Base-by-base conservation (phyloP, 2,329 filamentous ascomycete species). In the Colletotrichum eleusines region DNA sequence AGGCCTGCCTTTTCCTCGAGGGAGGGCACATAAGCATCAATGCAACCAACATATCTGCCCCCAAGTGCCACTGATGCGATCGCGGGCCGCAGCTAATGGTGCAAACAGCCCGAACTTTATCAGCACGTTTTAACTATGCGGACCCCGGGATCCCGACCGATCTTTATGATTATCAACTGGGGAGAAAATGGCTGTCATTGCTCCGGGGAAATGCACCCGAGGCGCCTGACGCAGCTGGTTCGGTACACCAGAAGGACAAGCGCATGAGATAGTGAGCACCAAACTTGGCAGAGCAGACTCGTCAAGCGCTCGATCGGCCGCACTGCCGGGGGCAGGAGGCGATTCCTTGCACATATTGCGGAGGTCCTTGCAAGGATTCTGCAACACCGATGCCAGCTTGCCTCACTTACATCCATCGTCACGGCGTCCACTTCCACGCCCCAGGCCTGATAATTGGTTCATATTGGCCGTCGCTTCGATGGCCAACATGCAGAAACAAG, bases 321-420 rank as follows among this genome's bases (percentile, higher is more conserved):
- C 63, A 51, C 26, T 50, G 42, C 35, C 63, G 50, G 63, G n/a
- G n/a, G n/a, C n/a, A 26, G 40, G 6, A 16, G 18, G 38, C 18
- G 14, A 14, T 28, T 16, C 63, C 63, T 64, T 54, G 66, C 38
- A 38, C 42, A 50, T 40, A 71, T 68, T 71, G 58, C 64, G 53
- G 69, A 63, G 68, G 58, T 53, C 20, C 50, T 20, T 7, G 38
- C 69, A 71, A 33, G 69, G 69, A 71, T 71, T 40, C 40, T 69
- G 69, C 64, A 68, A 69, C 69, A 50, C 51, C 51, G 58, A 38
- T 53, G 28, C 69, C 69, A 33, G 64, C 69, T 40, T 63, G 58
- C 28, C 23, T 63, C 51, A 71, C 63, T 68, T 63, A 68, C 64
- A 33, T 58, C 64, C 69, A 65, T 68, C 69, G 23, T 53, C 46